phyloP scores from a whole-genome alignment of 371 early-diverging fungal genomes.

The Apophysomyces variabilis region DNA sequence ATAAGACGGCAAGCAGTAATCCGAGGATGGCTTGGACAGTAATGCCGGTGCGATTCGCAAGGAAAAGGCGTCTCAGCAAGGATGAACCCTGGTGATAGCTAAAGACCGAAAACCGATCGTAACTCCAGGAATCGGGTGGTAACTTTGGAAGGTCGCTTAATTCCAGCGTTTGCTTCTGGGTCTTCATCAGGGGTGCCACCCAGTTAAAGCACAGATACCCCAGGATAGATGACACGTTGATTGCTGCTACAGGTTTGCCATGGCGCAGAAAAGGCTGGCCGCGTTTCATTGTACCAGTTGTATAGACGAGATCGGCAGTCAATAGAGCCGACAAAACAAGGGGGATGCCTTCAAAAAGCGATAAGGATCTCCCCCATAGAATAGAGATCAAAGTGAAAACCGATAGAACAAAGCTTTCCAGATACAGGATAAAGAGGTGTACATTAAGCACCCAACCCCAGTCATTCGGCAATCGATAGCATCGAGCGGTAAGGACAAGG shows the following conservation, averaged over 20 bases:
- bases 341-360: conserved; percentile 21
- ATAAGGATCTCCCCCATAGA: conserved; percentile 11
- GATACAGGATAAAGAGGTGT: conserved; percentile 40
- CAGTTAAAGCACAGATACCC: conserved; percentile 29
- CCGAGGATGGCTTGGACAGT: conserved; percentile 27
- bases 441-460: conserved; percentile 51
- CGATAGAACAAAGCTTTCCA: conserved; percentile 14
- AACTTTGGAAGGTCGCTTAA: conserved; percentile 41
- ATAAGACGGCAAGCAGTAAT: conserved; percentile 29
- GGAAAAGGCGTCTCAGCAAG: conserved; percentile 16
- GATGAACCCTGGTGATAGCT: conserved; percentile 4
- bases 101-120: conserved; percentile 39
- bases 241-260: conserved; percentile 21
- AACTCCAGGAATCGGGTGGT: conserved; percentile 17
- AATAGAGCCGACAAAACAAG: conserved; percentile 22
- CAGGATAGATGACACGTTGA: conserved; percentile 23
- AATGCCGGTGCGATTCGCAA: conserved; percentile 30
- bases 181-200: conserved; percentile 36
- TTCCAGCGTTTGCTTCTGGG: conserved; percentile 27
- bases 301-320: conserved; percentile 31
- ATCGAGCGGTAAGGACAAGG: conserved; percentile 26
- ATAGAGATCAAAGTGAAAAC: conserved; percentile 13
- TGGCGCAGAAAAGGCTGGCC: conserved; percentile 45
- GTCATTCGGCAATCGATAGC: conserved; percentile 31
- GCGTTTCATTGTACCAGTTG: conserved; percentile 32